Evolutionary conservation across 2,329 filamentous ascomycete species (phyloP).

Genomic region (Xylariaceae sp.): DNA sequence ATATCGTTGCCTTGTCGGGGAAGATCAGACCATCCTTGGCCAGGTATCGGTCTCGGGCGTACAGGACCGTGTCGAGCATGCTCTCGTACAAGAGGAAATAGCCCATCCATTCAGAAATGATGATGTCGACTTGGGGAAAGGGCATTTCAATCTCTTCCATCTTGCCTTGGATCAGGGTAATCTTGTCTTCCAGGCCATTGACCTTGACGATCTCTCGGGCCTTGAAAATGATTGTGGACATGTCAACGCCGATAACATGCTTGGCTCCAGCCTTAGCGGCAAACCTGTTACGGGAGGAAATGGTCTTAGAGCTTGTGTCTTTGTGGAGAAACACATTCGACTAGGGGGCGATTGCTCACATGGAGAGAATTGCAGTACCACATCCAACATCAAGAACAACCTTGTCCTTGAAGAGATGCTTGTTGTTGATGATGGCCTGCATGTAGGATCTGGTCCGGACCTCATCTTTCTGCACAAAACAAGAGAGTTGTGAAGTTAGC

Average conservation of each 20-base stretch:
- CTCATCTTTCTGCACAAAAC: slow-evolving; percentile 78
- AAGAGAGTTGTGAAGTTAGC: slow-evolving; percentile 22
- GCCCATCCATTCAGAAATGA: slow-evolving; percentile 99
- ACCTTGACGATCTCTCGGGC: slow-evolving; percentile 88
- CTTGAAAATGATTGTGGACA: slow-evolving; percentile 99
- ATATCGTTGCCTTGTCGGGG: slow-evolving; percentile 98
- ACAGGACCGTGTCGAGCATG: slow-evolving; percentile 98
- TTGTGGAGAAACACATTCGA: not conserved
- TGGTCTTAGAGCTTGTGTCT: slow-evolving; percentile 8
- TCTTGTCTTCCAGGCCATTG: slow-evolving; percentile 93
- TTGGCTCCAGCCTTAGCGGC: slow-evolving; percentile 94
- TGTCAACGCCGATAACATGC: slow-evolving; percentile 98
- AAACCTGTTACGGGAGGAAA: slow-evolving; percentile 62
- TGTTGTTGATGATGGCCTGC: slow-evolving; percentile 96
- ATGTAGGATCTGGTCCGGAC: slow-evolving; percentile 95
- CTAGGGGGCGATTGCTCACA: slow-evolving; percentile 57
- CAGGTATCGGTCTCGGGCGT: slow-evolving; percentile 91
- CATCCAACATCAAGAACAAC: slow-evolving; percentile 95
- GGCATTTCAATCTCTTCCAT: slow-evolving; percentile 98
- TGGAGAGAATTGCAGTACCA: slow-evolving; percentile 96
- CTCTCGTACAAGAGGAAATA: slow-evolving; percentile 98
- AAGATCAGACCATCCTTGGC: slow-evolving; percentile 87
- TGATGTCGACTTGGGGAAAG: slow-evolving; percentile 96
- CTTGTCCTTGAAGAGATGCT: slow-evolving; percentile 81
- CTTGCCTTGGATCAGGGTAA: slow-evolving; percentile 97